Base-by-base conservation (phyloP, 495 filamentous ascomycete species). In the Pyronema omphalodes region DNA sequence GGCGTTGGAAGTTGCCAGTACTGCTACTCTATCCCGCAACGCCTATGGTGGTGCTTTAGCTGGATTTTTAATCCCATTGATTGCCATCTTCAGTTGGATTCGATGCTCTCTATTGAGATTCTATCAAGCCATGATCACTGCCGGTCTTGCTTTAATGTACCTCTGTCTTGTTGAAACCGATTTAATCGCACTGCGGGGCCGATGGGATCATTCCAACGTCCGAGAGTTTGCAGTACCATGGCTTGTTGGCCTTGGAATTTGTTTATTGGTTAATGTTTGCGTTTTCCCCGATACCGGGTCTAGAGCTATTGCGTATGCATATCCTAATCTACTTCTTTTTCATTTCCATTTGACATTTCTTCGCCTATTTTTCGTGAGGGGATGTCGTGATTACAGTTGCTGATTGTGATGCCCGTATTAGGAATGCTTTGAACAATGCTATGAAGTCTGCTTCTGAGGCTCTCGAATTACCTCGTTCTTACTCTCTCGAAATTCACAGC, bases 171-270 rank as follows among this genome's bases (percentile, higher is more conserved):
- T 75, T 18, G 71, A 75, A 29, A 70, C 71, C 5, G 64, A 69
- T 14, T 39, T 40, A 14, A 55, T 63, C 33, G 44, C 29, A 18
- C 49, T n/a, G 17, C 19, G 41, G 5, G 58, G 58, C 2, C 46
- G 14, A 33, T 65, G 61, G 61, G 59, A 69, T 37, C 75, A 71
- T 70, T 50, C 44, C 18, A 73, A 73, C 54, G 57, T 78, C 7
- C 70, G 72, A 54, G 64, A 69, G 49, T 78, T 76, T 62, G 76
- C 70, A 1, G 65, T 77, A 39, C 76, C 76, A n/a, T 79, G 75
- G 75, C 57, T 72, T 11, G 57, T 76, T 18, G 76, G 76, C 5
- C 73, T 78, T 56, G 71, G 64, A 5, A 65, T 79, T 44, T 69
- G 68, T 55, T 60, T 77, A 15, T 44, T 71, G 14, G 60, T 77